phyloP scores from a whole-genome alignment of 192 early-diverging fungal genomes.

The Backusella morwellensis region DNA sequence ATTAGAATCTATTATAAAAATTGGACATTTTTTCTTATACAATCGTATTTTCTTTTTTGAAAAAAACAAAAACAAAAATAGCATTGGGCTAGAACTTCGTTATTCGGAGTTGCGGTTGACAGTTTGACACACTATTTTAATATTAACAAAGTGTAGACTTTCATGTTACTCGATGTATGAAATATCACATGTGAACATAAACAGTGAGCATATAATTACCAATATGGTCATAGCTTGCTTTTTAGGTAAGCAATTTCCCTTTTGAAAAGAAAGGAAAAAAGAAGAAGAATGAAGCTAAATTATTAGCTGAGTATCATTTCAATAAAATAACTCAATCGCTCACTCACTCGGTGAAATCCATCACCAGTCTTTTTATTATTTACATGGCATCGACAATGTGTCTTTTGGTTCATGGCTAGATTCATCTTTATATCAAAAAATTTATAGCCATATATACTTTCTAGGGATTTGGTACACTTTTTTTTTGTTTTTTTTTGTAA shows the following conservation, averaged over 20 bases:
- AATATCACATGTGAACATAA: not conserved
- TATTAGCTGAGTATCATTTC: not conserved
- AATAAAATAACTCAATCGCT: not conserved
- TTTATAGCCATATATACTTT: not conserved
- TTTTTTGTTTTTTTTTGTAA: not conserved
- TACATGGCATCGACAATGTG: not conserved
- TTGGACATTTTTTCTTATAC: not conserved
- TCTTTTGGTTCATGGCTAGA: not conserved
- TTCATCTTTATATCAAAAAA: not conserved
- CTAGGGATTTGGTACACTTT: not conserved
- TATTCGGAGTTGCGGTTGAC: not conserved
- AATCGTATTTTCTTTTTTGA: not conserved
- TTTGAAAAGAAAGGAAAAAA: not conserved
- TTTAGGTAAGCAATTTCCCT: not conserved
- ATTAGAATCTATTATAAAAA: too few species aligned
- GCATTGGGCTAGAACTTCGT: not conserved
- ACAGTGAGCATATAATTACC: not conserved
- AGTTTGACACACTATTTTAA: not conserved
- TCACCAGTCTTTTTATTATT: not conserved
- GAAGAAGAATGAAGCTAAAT: not conserved
- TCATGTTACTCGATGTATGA: not conserved
- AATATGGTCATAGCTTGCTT: not conserved
- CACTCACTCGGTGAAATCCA: not conserved
- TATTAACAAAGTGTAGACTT: not conserved
- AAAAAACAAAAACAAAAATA: not conserved